Evolutionary conservation across 768 basidiomycete genomes (phyloP), one percentile per base, ranked within the genome.

Genomic region (Holtermannia corniformis): DNA sequence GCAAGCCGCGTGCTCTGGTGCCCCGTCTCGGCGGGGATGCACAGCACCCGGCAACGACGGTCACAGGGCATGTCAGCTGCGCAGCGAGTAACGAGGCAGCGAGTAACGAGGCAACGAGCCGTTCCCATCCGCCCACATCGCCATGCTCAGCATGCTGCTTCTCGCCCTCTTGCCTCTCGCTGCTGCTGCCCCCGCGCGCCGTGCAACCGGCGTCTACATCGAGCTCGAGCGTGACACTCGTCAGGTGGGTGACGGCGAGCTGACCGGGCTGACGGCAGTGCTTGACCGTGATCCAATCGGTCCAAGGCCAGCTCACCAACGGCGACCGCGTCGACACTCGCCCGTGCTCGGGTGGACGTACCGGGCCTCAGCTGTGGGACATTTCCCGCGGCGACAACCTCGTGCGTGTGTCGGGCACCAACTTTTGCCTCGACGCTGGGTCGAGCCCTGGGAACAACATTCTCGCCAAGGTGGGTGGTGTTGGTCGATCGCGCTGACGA

Each of bases 361-460:
- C 5, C 21, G 4, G 2, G 3, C 55, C 57, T 2, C 47, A 22
- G n/a, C 28, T 22, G 22, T 62, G 60, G 60, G 57, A 62, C 32
- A 62, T 62, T 46, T 41, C 27, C 40, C 49, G 28, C 13, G 61
- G 58, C 2, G 47, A 44, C 21, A 52, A 52, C 1, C 53, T 47
- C 20, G 51, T 59, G 16, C 44, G 55, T 41, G 27, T 59, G 3
- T 25, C 37, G 26, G 58, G 61, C 1, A 57, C 55, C 22, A 42
- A 44, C 44, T 52, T 51, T 42, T 54, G 58, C n/a, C 47, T 62
- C 16, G 61, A 62, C 37, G 51, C 54, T n/a, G 58, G 58, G 5
- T 37, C 49, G 12, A 44, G 21, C 40, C 61, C 61, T 13, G 44
- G 49, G 10, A 62, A 62, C 52, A 54, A 59, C 23, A 55, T 52